A percentile compares a stretch with the other conserved stretches of the same genome.
Conservation (phyloP, 768 basidiomycete genomes). For the Crucibulum laeve region DNA sequence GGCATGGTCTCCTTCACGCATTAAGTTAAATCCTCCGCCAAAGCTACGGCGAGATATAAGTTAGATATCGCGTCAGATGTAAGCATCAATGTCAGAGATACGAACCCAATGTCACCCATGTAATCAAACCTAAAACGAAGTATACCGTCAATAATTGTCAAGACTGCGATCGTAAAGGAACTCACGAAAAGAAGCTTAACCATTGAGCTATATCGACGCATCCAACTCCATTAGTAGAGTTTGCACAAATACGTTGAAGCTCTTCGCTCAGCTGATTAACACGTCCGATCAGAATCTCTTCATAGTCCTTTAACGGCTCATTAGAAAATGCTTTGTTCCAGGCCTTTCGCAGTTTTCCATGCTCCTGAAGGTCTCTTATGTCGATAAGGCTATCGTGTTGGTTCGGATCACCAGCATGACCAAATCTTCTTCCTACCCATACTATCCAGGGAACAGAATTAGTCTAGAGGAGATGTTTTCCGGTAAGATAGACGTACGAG, state of each 20-base stretch:
- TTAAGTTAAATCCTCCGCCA: slow-evolving; percentile 23
- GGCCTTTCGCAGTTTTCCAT: slow-evolving; percentile 29
- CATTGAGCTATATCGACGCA: slow-evolving; percentile 26
- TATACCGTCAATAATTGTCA: not conserved
- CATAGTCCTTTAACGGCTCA: slow-evolving; percentile 23
- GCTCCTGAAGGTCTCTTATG: slow-evolving; percentile 23
- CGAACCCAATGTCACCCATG: slow-evolving; percentile 35
- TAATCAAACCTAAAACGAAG: slow-evolving; percentile 25
- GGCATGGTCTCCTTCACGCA: slow-evolving; percentile 24
- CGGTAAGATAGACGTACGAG: slow-evolving; percentile 17
- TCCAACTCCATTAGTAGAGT: slow-evolving; percentile 9
- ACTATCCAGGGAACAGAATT: slow-evolving; percentile 11
- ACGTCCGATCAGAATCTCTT: slow-evolving; percentile 13
- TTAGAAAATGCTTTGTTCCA: slow-evolving; percentile 35
- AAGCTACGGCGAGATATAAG: slow-evolving; percentile 14
- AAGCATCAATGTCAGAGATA: slow-evolving; percentile 2
- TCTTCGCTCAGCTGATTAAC: slow-evolving; percentile 19
- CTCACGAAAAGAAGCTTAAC: slow-evolving; percentile 34
- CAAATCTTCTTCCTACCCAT: slow-evolving; percentile 24
- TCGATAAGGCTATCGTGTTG: slow-evolving; percentile 19
- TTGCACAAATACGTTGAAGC: slow-evolving; percentile 6
- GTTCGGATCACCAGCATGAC: slow-evolving; percentile 7
- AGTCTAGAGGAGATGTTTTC: not conserved
- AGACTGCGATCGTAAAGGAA: not conserved
- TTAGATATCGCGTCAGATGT: not conserved